Conservation (phyloP, 2,329 filamentous ascomycete species). For the Sphaerulina vaccinii region DNA sequence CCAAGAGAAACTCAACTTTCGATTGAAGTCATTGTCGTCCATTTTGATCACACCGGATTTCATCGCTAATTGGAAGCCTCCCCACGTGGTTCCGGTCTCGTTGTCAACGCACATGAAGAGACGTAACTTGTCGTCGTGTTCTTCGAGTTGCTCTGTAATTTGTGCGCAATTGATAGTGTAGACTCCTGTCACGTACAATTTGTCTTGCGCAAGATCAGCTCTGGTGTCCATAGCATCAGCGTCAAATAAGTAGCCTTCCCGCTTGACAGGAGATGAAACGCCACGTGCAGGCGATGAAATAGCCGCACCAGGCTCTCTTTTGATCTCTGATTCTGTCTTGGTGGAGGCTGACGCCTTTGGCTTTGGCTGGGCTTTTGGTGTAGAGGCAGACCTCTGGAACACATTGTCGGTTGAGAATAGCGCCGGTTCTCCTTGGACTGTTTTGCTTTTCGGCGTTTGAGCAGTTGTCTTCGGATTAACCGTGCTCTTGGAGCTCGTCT, state of each 20-base stretch:
- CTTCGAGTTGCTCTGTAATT: slow-evolving; percentile 21
- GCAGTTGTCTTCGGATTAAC: too few species aligned
- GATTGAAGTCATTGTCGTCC: slow-evolving; percentile 27
- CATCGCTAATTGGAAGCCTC: slow-evolving; percentile 46
- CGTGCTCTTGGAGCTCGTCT: slow-evolving; percentile 1
- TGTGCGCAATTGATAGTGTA: slow-evolving; percentile 42
- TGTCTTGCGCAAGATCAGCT: slow-evolving; percentile 15
- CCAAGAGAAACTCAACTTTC: slow-evolving; percentile 31
- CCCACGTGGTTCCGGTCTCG: slow-evolving; percentile 46
- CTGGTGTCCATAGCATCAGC: slow-evolving; percentile 25
- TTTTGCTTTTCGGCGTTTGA: background rate
- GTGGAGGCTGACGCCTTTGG: background rate
- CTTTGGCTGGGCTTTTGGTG: background rate
- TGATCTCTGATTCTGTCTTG: slow-evolving; percentile 11
- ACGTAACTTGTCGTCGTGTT: slow-evolving; percentile 31
- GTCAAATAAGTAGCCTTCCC: slow-evolving; percentile 20
- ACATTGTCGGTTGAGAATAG: slow-evolving; percentile 11
- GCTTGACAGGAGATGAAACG: slow-evolving; percentile 12
- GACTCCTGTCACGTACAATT: slow-evolving; percentile 44
- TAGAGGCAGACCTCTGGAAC: slow-evolving; percentile 7
- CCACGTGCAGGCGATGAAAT: slow-evolving; percentile 7
- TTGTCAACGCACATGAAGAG: slow-evolving; percentile 43
- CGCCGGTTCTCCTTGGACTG: background rate
- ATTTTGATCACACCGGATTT: slow-evolving; percentile 48
- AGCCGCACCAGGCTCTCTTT: slow-evolving; percentile 16